Percentiles rank a stretch among this genome's conserved stretches.
These are phyloP conservation scores for Adansonia gregorii DNA, from an alignment of 441 rosid genomes.

Conservation along the genomic window DNA sequence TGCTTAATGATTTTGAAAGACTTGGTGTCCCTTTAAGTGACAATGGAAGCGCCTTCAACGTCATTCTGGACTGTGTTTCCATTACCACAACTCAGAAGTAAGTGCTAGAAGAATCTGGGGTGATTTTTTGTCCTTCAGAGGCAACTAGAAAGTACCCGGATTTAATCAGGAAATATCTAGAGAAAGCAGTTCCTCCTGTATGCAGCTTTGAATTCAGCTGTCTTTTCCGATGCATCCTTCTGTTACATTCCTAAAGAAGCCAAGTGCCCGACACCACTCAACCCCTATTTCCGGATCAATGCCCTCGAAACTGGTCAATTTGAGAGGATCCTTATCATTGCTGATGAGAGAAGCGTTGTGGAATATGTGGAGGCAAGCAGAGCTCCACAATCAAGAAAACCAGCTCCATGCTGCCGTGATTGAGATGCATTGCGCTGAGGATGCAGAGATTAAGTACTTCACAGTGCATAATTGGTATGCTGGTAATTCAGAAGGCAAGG, in stretches of 20 bases:
- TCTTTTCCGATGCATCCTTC: neutral
- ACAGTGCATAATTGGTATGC: constrained; percentile 94
- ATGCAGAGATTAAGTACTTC: constrained; percentile 86
- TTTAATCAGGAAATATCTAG: constrained; percentile 71
- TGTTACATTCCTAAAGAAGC: neutral
- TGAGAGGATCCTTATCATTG: constrained; percentile 93
- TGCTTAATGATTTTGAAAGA: neutral
- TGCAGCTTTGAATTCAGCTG: neutral
- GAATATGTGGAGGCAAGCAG: constrained; percentile 92
- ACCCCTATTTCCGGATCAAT: neutral
- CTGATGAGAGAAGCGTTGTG: constrained; percentile 80
- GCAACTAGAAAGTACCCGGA: constrained; percentile 73
- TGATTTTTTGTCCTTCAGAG: constrained; percentile 86
- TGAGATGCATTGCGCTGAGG: constrained; percentile 77
- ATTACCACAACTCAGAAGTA: constrained; percentile 78
- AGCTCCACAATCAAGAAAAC: constrained; percentile 81
- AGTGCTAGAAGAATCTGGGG: constrained; percentile 68
- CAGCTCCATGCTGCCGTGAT: constrained; percentile 97
- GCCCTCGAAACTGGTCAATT: constrained; percentile 89
- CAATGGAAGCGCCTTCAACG: constrained; percentile 44
- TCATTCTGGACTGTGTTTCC: constrained; percentile 83
- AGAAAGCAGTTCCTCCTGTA: constrained; percentile 74
- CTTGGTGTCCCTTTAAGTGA: neutral
- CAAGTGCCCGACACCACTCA: neutral
- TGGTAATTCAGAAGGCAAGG: constrained; percentile 80